These are phyloP conservation scores for Acmispon strigosus DNA, from an alignment of 306 rosid genomes.

Conservation along the genomic window DNA sequence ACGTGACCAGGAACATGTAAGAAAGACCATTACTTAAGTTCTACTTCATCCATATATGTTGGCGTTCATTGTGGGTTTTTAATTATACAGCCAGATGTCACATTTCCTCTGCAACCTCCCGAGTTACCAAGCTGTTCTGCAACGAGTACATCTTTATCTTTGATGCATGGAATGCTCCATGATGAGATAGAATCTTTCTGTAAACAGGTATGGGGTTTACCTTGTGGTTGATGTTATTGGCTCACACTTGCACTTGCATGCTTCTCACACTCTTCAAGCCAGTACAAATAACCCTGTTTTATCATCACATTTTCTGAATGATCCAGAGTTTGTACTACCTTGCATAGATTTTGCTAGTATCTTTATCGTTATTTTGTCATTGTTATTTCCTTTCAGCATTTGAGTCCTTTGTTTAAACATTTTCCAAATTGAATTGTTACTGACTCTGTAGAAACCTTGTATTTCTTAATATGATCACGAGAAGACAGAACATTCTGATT, in stretches of 20 bases:
- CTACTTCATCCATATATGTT: neutral
- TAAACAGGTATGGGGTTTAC: slow-evolving; percentile 45
- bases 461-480: slow-evolving; percentile 3
- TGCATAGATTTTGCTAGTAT: neutral
- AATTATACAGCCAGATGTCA: slow-evolving; percentile 79
- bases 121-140: slow-evolving; percentile 60
- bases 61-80: slow-evolving; percentile 22
- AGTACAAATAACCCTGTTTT: slow-evolving; percentile 8
- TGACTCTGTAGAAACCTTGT: slow-evolving; percentile 2
- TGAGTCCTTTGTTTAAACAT: neutral
- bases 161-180: slow-evolving; percentile 69
- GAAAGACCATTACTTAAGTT: slow-evolving; percentile 19
- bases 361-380: neutral
- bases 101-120: slow-evolving; percentile 71
- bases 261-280: neutral
- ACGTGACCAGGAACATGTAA: slow-evolving; percentile 92
- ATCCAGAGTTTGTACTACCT: neutral
- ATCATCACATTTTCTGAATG: neutral
- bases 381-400: neutral
- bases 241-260: neutral
- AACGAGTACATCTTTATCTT: slow-evolving; percentile 44
- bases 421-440: slow-evolving; percentile 13
- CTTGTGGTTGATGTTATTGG: neutral
- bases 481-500: slow-evolving; percentile 13
- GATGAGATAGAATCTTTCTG: slow-evolving; percentile 84